Evolutionary conservation across 1,284 basidiomycete species (phyloP).

Genomic region (Malassezia sp.): DNA sequence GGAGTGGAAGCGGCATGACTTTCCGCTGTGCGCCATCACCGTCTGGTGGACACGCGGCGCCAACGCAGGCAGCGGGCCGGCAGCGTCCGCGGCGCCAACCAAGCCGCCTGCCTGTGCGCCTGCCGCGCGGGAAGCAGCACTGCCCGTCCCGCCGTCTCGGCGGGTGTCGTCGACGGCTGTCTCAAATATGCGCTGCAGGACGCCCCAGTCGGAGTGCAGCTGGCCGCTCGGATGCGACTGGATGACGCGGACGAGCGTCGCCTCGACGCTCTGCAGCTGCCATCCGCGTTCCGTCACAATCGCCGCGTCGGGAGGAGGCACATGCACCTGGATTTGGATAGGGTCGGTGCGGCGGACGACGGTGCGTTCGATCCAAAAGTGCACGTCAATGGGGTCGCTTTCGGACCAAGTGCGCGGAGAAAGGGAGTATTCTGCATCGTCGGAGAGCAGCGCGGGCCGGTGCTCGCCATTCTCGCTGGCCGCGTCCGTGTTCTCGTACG

Average conservation of each 20-base stretch:
- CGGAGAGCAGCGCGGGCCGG: slow-evolving; percentile 9
- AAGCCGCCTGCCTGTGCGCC: too few species aligned
- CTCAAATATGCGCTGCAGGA: slow-evolving; percentile 1
- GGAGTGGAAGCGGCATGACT: slow-evolving; percentile 40
- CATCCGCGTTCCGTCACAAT: slow-evolving; percentile 28
- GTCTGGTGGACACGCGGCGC: slow-evolving; percentile 7
- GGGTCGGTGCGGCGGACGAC: slow-evolving; percentile 41
- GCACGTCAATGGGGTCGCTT: slow-evolving; percentile 21
- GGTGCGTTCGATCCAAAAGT: slow-evolving; percentile 32
- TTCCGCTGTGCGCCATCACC: slow-evolving; percentile 36
- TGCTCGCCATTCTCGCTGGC: slow-evolving; percentile 15
- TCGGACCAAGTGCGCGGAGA: slow-evolving; percentile 27
- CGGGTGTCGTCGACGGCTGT: too few species aligned
- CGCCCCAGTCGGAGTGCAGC: slow-evolving; percentile 4
- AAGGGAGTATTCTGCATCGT: slow-evolving; percentile 18
- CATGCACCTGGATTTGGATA: slow-evolving; percentile 32
- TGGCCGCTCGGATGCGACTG: slow-evolving; percentile 17
- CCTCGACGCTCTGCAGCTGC: slow-evolving; percentile 34
- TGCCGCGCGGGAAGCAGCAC: too few species aligned
- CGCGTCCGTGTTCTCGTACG: slow-evolving; percentile 18
- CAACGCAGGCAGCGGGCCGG: too few species aligned
- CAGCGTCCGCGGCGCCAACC: too few species aligned
- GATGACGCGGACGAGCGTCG: slow-evolving; percentile 34
- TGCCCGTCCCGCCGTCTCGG: too few species aligned
- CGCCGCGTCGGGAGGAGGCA: slow-evolving; percentile 29